These are phyloP conservation scores for Leccinum fuscescens DNA, from an alignment of 1,284 basidiomycete species.

Conservation along the genomic window DNA sequence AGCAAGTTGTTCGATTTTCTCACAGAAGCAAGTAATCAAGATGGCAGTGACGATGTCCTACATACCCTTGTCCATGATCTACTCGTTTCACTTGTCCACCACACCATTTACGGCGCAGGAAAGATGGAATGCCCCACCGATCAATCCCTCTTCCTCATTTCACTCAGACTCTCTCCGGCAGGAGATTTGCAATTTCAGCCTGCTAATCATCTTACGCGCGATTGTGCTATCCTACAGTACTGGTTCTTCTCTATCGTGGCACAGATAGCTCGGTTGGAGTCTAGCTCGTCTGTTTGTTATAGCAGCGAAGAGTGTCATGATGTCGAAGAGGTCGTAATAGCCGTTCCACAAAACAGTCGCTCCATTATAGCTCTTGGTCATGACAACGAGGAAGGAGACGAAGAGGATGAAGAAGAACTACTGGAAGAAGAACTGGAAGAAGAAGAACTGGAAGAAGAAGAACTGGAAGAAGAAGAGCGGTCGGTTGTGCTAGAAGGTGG, in stretches of 20 bases:
- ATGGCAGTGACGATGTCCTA: too few species aligned
- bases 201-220: neutral
- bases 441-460: neutral
- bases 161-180: neutral
- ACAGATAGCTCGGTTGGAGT: neutral
- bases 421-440: too few species aligned
- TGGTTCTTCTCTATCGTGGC: neutral
- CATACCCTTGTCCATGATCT: neutral
- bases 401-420: neutral
- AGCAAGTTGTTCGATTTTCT: too few species aligned
- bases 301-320: neutral
- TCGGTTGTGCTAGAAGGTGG: neutral
- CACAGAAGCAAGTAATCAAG: too few species aligned
- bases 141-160: neutral
- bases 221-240: neutral
- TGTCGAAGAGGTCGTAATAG: too few species aligned
- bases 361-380: too few species aligned
- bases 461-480: neutral
- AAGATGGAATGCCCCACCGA: constrained; percentile 9
- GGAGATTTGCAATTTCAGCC: neutral
- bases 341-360: too few species aligned
- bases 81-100: constrained; percentile 2
- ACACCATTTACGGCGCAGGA: neutral
- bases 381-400: neutral
- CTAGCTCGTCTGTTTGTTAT: neutral